Conservation (phyloP, 2,329 filamentous ascomycete genomes). For the Aureobasidium vineae region DNA sequence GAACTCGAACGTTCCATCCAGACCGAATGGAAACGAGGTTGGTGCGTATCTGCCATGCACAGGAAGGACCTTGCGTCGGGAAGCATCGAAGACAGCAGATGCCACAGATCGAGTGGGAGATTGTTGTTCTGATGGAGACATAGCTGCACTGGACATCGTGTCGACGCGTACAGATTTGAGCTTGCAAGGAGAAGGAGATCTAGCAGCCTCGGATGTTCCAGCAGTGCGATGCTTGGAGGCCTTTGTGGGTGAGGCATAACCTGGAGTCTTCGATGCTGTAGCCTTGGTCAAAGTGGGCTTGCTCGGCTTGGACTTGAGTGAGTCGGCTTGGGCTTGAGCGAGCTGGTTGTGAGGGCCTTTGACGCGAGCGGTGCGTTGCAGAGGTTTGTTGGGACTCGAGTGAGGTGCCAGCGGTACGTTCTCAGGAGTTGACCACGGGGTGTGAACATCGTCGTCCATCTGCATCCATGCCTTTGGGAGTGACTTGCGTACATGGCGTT, state of each 20-base stretch:
- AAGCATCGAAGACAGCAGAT: not conserved
- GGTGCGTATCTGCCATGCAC: not conserved
- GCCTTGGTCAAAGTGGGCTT: slow-evolving; percentile 14
- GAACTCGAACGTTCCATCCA: slow-evolving; percentile 6
- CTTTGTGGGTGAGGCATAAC: slow-evolving; percentile 24
- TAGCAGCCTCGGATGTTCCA: not conserved
- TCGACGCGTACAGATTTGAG: not conserved
- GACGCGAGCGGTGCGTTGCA: slow-evolving; percentile 2
- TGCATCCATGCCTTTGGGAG: slow-evolving; percentile 35
- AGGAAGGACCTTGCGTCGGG: not conserved
- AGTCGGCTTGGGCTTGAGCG: not conserved
- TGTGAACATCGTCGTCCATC: not conserved
- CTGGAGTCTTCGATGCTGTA: slow-evolving; percentile 3
- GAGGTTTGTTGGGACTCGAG: not conserved
- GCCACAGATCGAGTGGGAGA: not conserved
- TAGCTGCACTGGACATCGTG: not conserved
- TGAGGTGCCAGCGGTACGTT: not conserved
- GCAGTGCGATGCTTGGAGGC: slow-evolving; percentile 16
- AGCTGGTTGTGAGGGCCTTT: slow-evolving; percentile 7
- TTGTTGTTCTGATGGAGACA: not conserved
- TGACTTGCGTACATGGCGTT: slow-evolving; percentile 33
- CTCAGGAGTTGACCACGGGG: not conserved
- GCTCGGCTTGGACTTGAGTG: slow-evolving; percentile 22
- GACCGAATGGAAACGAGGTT: not conserved
- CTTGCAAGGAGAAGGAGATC: slow-evolving; percentile 14